Evolutionary conservation across 2,329 filamentous ascomycete species (phyloP), one percentile per base, ranked within the genome.

Genomic region (Didymella pinodella): DNA sequence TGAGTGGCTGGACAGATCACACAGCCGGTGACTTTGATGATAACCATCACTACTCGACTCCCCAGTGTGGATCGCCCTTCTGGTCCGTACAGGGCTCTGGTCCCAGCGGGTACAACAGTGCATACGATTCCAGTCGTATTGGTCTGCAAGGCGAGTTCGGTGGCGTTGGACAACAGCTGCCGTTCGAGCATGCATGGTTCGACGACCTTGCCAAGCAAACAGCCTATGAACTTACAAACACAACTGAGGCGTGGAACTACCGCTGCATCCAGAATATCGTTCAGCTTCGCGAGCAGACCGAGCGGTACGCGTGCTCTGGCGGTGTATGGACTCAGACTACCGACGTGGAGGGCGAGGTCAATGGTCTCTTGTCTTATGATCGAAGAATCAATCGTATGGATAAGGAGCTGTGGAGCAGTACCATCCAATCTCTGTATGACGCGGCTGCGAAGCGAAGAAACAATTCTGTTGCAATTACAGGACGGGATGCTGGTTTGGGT

Each of bases 321-420:
- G 89, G 84, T 11, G 84, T 91, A 0, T 91, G 88, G 83, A 91
- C 89, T 0, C 89, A 91, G 78, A 91, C 88, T 0, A 90, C 87
- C 0, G 89, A 91, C 65, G 89, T 91, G 0, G 89, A 91, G 71
- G 89, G 88, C 4, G 89, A 91, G 71, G 86, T 91, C 8, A 92
- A 91, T 65, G 89, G 89, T 0, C 77, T 92, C 56, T 73, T 90
- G 65, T 90, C 88, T 0, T 90, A 90, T 65, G 88, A 91, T 71
- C 84, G 89, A 1, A 80, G 88, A 0, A 57, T 89, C 0, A 71
- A 88, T 32, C 79, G 88, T 0, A 83, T 85, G 4, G 78, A 90
- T 57, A 75, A 79, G 38, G 73, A 77, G 7, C 84, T 86, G 75
- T 90, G 88, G 88, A 82, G 80, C 66, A 70, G 69, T 0, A 87